Conservation (phyloP, 1,284 basidiomycete genomes). For the Sporisorium scitamineum region DNA sequence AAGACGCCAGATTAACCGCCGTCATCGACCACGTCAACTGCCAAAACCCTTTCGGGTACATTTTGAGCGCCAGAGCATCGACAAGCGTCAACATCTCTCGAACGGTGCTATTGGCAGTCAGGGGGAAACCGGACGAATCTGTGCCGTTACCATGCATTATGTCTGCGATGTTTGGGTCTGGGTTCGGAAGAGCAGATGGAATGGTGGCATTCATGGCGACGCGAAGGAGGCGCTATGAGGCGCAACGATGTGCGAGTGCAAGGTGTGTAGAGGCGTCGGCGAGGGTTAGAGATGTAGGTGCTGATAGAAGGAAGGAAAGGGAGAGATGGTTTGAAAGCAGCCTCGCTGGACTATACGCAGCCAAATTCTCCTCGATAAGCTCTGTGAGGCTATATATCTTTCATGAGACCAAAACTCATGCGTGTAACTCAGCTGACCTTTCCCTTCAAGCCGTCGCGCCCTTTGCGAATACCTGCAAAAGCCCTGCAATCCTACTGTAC, state of each 20-base stretch:
- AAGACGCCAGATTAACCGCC: conserved; percentile 13
- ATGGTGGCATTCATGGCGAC: neutral
- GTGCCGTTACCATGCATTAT: neutral
- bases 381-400: too few relatives aligned
- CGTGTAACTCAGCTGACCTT: too few relatives aligned
- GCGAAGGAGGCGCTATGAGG: neutral
- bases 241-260: neutral
- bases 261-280: too few relatives aligned
- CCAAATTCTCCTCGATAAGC: too few relatives aligned
- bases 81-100: conserved; percentile 23
- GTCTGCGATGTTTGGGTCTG: neutral
- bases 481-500: too few relatives aligned
- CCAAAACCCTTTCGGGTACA: conserved; percentile 28
- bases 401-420: too few relatives aligned
- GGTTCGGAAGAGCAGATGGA: neutral
- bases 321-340: too few relatives aligned
- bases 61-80: conserved; percentile 23
- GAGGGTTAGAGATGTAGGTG: too few relatives aligned
- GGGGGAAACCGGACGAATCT: conserved; percentile 8
- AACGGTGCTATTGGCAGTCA: conserved; percentile 11
- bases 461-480: too few relatives aligned
- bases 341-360: too few relatives aligned
- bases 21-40: conserved; percentile 18
- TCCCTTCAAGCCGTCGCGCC: too few relatives aligned
- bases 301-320: too few relatives aligned